These are phyloP conservation scores for Xylaria multiplex DNA, from an alignment of 2,329 filamentous ascomycete genomes.

Conservation along the genomic window DNA sequence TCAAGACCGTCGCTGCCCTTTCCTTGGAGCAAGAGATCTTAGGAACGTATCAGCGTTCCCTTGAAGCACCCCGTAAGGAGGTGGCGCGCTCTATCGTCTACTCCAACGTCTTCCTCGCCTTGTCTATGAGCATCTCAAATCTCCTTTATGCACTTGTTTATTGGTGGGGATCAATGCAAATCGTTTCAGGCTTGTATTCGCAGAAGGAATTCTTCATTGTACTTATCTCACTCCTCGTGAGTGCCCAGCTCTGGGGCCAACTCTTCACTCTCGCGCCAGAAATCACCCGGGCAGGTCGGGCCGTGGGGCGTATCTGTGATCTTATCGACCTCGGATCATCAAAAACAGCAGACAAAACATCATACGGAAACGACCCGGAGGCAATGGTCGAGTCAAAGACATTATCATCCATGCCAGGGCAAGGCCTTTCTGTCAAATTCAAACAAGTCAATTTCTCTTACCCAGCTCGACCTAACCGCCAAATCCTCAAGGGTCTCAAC, in stretches of 20 bases:
- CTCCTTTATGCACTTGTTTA: conserved; percentile 80
- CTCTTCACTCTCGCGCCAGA: conserved; percentile 81
- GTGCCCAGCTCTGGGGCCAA: conserved; percentile 77
- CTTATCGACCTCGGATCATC: conserved; percentile 58
- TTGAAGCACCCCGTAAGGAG: conserved; percentile 63
- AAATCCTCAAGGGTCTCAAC: conserved; percentile 56
- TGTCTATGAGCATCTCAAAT: conserved; percentile 69
- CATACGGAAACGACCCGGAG: conserved; percentile 42
- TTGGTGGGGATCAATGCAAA: conserved; percentile 81
- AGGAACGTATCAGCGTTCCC: conserved; percentile 62
- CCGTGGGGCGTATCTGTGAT: conserved; percentile 67
- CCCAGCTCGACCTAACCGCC: conserved; percentile 64
- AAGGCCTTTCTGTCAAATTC: conserved; percentile 59
- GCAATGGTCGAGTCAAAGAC: conserved; percentile 43
- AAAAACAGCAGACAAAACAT: conserved; percentile 27
- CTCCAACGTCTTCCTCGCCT: conserved; percentile 69
- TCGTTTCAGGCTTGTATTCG: conserved; percentile 70
- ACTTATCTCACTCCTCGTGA: conserved; percentile 75
- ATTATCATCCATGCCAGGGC: conserved; percentile 29
- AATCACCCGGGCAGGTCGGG: conserved; percentile 72
- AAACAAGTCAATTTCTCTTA: conserved; percentile 68
- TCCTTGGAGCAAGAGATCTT: conserved; percentile 64
- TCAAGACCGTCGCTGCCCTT: conserved; percentile 70
- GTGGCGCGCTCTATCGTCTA: conserved; percentile 60
- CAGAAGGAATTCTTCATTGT: conserved; percentile 80